Evolutionary conservation across 805 yeast genomes (phyloP), one percentile per base, ranked within the genome.

Genomic region (Kazachstania africana): DNA sequence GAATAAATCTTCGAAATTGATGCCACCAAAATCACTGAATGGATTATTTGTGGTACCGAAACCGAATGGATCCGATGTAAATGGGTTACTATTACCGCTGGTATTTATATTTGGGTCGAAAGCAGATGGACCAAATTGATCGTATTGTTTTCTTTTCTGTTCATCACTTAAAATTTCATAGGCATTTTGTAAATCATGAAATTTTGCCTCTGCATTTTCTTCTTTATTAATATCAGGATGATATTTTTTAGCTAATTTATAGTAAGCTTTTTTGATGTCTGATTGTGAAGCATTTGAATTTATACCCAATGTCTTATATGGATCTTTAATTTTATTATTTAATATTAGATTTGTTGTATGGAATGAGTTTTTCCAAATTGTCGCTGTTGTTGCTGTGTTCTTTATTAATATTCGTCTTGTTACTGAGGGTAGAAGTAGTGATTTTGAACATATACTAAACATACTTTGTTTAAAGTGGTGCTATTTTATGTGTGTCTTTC

Each of bases 171-270:
- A 65, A 23, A 91, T 72, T 57, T 91, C 99, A 51, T 93, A 91
- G 1, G 96, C 93, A 41, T 81, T 91, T 52, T 88, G 97, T 42
- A 91, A 71, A 47, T 81, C 83, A 50, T 91, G 97, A 62, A 91
- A 91, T 55, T 75, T 75, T 50, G 74, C 72, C 46, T 88, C 94
- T 0, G 97, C 91, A 13, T 71, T 88, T 16, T 72, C 70, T 40
- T 82, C 95, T 57, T 88, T 91, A 57, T 88, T 91, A 27, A 91
- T 82, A 62, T 91, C 99, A 0, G 99, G 99, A 57, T 91, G 99
- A 57, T 65, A 85, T 55, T 88, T 72, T 57, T 91, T 91, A 12
- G 96, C 98, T 40, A 91, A 63, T 49, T 84, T 78, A 55, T 85
- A 85, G 61, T 91, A 91, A 2, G 95, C 88, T 57, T 87, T 87